Base-by-base conservation (phyloP, 1,284 basidiomycete species). In the Apiotrichum akiyoshidainum region DNA sequence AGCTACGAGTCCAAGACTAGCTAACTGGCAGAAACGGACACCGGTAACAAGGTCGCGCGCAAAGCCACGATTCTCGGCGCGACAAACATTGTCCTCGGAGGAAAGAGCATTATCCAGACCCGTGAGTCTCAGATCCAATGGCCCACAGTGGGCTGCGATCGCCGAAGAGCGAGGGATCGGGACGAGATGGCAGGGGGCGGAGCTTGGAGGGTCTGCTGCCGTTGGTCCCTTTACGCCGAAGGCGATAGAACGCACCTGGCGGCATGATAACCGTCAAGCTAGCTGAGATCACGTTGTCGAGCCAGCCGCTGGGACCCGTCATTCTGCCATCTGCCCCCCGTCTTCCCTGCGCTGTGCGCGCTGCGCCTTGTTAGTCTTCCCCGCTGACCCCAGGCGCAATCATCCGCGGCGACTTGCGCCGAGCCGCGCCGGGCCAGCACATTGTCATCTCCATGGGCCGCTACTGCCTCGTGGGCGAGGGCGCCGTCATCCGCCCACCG, bases 81-180 rank as follows among this genome's bases (percentile, higher is more conserved):
- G 9, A 88, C 92, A 72, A 97, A 98, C 74, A 99, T 99, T 73
- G 91, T 98, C 60, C 85, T 99, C 3, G 92, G 92, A 39, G 96
- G 95, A 44, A 98, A 98, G 80, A 95, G 92, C 6, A 91, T 99
- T 74, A 95, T 99, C 56, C 88, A 93, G 14, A 88, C 85, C 53
- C 85, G 86, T 57, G 40, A 51, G 69, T 57, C 16, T 21, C 67
- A 66, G 68, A 71, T 31, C 26, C 26, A 31, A 31, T 7, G 7
- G 26, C 26, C 3, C 26, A 31, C 26, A 31, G 26, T 31, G 26
- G 26, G 7, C 3, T 31, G 7, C 26, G 7, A 31, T 7, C 26
- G 26, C 26, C n/a, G n/a, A n/a, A n/a, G n/a, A 31, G 26, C 26
- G 26, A 31, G 4, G 26, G 26, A 31, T 31, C 4, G 7, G 7